phyloP scores from a whole-genome alignment of 2,329 filamentous ascomycete genomes.

The Cladobotryum mycophilum region DNA sequence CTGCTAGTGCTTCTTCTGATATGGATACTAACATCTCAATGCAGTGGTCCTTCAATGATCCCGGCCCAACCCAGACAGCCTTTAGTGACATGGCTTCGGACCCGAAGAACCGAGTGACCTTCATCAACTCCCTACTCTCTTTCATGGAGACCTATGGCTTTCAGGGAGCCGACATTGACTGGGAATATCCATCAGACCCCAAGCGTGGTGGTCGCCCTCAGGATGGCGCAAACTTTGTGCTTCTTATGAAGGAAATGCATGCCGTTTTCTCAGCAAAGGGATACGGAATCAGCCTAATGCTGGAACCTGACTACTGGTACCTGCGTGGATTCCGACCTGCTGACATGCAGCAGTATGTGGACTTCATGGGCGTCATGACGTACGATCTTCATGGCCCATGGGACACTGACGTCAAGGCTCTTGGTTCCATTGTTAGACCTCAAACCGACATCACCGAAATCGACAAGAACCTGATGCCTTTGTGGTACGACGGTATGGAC shows the following conservation, averaged over 20 bases:
- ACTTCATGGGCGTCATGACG: background rate
- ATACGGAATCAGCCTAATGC: conserved; percentile 31
- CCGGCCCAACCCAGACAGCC: background rate
- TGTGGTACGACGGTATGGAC: conserved; percentile 36
- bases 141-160: background rate
- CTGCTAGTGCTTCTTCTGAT: no score
- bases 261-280: background rate
- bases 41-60: conserved; percentile 32
- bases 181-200: conserved; percentile 36
- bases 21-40: background rate
- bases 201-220: conserved; percentile 28
- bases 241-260: conserved; percentile 19
- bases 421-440: background rate
- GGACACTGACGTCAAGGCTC: background rate
- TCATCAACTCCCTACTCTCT: background rate
- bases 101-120: background rate
- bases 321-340: conserved; percentile 23
- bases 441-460: background rate
- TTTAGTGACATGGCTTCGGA: background rate
- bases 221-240: conserved; percentile 33
- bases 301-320: conserved; percentile 33
- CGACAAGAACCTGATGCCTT: conserved; percentile 13
- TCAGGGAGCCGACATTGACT: conserved; percentile 32
- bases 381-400: background rate
- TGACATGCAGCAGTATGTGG: background rate